Evolutionary conservation across 345 rosid genomes (phyloP).

Genomic region (Camelina laxa): DNA sequence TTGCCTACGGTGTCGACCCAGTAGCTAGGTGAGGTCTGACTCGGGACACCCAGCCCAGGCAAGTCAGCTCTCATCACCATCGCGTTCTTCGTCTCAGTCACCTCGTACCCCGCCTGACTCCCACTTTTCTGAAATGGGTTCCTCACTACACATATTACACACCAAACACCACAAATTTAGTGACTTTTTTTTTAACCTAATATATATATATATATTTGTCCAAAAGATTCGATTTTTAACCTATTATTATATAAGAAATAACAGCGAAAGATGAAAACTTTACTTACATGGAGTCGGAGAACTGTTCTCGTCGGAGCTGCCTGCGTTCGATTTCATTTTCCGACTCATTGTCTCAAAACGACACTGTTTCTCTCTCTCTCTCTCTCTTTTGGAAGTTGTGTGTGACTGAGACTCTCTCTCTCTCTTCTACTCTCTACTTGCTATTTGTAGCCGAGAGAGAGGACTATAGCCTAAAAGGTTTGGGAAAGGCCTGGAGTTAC

Average conservation of each 20-base stretch:
- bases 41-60: conserved; percentile 21
- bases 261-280: background rate
- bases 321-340: background rate
- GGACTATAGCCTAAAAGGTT: background rate
- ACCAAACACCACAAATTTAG: background rate
- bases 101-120: background rate
- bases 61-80: conserved; percentile 23
- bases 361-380: background rate
- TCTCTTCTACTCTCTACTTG: background rate
- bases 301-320: background rate
- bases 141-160: background rate
- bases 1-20: background rate
- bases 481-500: background rate
- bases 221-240: background rate
- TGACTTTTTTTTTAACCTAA: background rate
- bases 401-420: background rate
- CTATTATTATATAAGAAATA: background rate
- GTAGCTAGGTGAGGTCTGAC: conserved; percentile 22
- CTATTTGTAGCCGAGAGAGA: background rate
- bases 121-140: conserved; percentile 29
- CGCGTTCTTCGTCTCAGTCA: conserved; percentile 2
- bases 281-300: conserved; percentile 16
- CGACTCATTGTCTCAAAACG: conserved; percentile 2
- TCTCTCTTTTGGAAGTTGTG: background rate
- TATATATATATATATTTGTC: background rate